These are phyloP conservation scores for Pyrenula aspistea DNA, from an alignment of 495 filamentous ascomycete species.

Conservation along the genomic window DNA sequence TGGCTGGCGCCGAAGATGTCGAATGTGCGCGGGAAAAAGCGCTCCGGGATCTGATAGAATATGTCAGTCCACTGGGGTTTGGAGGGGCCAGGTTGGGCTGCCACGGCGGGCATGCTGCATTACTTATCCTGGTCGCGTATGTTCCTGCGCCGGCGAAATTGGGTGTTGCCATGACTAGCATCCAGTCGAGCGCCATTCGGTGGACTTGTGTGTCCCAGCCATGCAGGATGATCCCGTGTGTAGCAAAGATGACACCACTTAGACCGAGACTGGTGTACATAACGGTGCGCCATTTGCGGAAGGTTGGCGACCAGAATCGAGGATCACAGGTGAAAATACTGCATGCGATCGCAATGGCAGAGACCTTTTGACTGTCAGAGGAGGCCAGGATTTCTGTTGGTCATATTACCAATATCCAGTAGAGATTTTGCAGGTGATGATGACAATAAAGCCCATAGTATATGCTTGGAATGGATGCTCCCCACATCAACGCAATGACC, in stretches of 20 bases:
- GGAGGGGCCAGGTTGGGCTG: background rate
- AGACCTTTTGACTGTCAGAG: background rate
- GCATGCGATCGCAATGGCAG: background rate
- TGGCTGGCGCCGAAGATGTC: background rate
- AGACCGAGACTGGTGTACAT: conserved; percentile 32
- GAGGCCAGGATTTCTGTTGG: background rate
- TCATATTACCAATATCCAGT: conserved; percentile 21
- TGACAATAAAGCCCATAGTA: conserved; percentile 38
- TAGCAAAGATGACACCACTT: conserved; percentile 26
- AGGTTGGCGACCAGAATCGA: background rate
- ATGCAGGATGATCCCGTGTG: conserved; percentile 25
- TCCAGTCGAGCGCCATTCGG: conserved; percentile 5
- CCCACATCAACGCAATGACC: conserved; percentile 41
- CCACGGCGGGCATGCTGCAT: no score
- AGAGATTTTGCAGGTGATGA: conserved; percentile 16
- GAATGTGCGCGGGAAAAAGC: background rate
- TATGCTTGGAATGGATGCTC: conserved; percentile 34
- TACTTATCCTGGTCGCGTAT: background rate
- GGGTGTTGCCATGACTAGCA: background rate
- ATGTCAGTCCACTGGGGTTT: background rate
- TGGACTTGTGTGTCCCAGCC: conserved; percentile 23
- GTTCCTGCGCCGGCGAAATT: background rate
- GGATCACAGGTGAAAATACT: conserved; percentile 7
- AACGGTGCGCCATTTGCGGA: conserved; percentile 1
- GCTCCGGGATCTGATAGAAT: background rate